Percentiles rank a stretch among this genome's conserved stretches.
These are phyloP conservation scores for Sclerotinia trifoliorum DNA, from an alignment of 2,329 filamentous ascomycete species.

Conservation along the genomic window DNA sequence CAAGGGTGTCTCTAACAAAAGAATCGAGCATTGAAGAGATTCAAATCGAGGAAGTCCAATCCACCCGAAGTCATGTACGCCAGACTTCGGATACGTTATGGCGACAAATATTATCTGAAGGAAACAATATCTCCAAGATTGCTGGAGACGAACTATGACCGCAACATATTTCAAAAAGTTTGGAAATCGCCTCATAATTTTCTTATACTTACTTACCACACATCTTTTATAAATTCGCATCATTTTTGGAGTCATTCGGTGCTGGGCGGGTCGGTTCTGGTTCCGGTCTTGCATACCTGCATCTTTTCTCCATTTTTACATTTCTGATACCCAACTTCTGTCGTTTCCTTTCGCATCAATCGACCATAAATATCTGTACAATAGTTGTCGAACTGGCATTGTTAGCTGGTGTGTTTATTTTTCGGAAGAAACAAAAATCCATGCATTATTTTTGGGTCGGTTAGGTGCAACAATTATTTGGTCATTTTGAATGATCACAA, in stretches of 20 bases:
- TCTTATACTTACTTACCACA: constrained; percentile 1
- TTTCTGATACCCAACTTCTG: constrained; percentile 22
- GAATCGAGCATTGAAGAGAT: not conserved
- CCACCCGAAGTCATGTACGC: not conserved
- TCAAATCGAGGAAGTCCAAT: not conserved
- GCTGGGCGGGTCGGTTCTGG: constrained; percentile 4
- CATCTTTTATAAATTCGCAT: constrained; percentile 18
- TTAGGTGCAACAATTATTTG: constrained; percentile 4
- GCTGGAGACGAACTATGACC: not conserved
- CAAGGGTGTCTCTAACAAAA: not conserved
- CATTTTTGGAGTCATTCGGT: constrained; percentile 13
- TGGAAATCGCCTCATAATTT: not conserved
- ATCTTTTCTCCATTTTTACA: constrained; percentile 11
- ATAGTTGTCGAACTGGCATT: constrained; percentile 14
- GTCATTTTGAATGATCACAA: not conserved
- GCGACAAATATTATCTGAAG: constrained; percentile 12
- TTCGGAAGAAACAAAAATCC: not conserved
- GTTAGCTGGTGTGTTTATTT: constrained; percentile 12
- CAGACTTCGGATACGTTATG: constrained; percentile 20
- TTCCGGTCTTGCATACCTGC: constrained; percentile 19
- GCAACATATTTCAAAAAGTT: not conserved
- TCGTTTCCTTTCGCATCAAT: constrained; percentile 17
- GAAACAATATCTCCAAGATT: not conserved
- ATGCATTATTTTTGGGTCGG: constrained; percentile 11
- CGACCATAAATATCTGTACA: constrained; percentile 17